phyloP scores from a whole-genome alignment of 2,329 filamentous ascomycete genomes.

The Aspergillus quadrilineatus region DNA sequence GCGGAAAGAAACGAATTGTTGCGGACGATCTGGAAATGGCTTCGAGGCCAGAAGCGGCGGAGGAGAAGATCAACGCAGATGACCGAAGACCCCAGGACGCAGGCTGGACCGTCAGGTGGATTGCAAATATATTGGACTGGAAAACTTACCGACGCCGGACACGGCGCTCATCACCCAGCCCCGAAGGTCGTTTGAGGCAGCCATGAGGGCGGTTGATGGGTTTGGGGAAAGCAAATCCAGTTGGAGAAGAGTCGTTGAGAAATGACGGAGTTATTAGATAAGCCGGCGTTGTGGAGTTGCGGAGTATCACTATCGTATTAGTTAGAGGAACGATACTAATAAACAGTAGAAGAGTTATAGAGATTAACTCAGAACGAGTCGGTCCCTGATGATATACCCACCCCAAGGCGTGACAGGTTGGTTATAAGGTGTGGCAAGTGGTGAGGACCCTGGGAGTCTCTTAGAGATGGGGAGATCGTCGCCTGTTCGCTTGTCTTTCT shows the following conservation, averaged over 20 bases:
- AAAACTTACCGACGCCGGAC: slow-evolving; percentile 68
- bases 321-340: not conserved
- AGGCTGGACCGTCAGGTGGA: slow-evolving; percentile 39
- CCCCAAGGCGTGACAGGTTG: not conserved
- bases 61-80: slow-evolving; percentile 83
- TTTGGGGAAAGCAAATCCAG: slow-evolving; percentile 8
- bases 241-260: slow-evolving; percentile 4
- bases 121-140: slow-evolving; percentile 2
- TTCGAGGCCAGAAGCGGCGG: slow-evolving; percentile 68
- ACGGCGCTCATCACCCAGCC: slow-evolving; percentile 89
- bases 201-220: slow-evolving; percentile 36
- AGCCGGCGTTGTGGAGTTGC: not conserved
- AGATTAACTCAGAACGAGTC: not conserved
- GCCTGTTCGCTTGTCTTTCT: not conserved
- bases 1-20: slow-evolving; percentile 84
- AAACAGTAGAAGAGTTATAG: not conserved
- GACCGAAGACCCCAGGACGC: slow-evolving; percentile 72
- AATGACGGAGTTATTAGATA: slow-evolving; percentile 13
- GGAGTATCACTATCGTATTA: not conserved
- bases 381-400: not conserved
- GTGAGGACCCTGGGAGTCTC: slow-evolving; percentile 6
- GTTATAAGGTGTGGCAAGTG: not conserved
- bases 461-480: not conserved
- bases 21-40: slow-evolving; percentile 81
- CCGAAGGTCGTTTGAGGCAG: slow-evolving; percentile 74